These are phyloP conservation scores for Artemisia argyi DNA, from an alignment of 129 eudicot genomes.

Conservation along the genomic window DNA sequence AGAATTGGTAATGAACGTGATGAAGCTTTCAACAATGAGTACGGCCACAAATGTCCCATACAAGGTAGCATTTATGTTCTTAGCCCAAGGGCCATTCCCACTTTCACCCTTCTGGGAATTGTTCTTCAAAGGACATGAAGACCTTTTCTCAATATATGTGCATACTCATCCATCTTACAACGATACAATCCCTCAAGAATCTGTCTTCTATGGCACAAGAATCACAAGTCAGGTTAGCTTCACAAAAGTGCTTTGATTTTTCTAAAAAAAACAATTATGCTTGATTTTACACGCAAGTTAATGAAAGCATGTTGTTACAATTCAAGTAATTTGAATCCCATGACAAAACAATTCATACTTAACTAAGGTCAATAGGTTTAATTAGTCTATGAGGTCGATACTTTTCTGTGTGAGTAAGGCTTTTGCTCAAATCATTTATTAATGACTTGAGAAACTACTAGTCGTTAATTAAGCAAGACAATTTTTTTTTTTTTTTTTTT, in stretches of 20 bases:
- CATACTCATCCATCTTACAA: constrained; percentile 45
- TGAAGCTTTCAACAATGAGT: constrained; percentile 18
- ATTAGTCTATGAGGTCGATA: too few relatives aligned
- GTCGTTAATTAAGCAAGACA: too few relatives aligned
- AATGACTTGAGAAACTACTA: too few relatives aligned
- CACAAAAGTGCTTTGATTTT: neutral
- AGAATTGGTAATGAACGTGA: constrained; percentile 49
- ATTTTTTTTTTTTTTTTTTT: too few relatives aligned
- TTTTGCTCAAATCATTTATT: too few relatives aligned
- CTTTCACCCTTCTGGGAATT: constrained; percentile 51
- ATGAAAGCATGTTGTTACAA: neutral
- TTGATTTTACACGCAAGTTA: too few relatives aligned
- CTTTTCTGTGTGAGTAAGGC: too few relatives aligned
- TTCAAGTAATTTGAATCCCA: neutral
- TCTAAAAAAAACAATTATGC: neutral
- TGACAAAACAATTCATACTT: too few relatives aligned
- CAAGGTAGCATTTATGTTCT: constrained; percentile 53
- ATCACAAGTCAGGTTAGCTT: constrained; percentile 48
- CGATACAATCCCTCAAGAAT: constrained; percentile 33
- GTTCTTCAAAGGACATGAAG: constrained; percentile 47
- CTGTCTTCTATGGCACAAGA: constrained; percentile 39
- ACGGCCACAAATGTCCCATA: neutral
- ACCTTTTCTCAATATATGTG: constrained; percentile 40
- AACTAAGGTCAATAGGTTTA: too few relatives aligned
- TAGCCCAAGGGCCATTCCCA: constrained; percentile 46